A percentile compares a stretch with the other conserved stretches of the same genome.
Evolutionary conservation across 108 stramenopile species (phyloP).

Genomic region (Craspedostauros australis): DNA sequence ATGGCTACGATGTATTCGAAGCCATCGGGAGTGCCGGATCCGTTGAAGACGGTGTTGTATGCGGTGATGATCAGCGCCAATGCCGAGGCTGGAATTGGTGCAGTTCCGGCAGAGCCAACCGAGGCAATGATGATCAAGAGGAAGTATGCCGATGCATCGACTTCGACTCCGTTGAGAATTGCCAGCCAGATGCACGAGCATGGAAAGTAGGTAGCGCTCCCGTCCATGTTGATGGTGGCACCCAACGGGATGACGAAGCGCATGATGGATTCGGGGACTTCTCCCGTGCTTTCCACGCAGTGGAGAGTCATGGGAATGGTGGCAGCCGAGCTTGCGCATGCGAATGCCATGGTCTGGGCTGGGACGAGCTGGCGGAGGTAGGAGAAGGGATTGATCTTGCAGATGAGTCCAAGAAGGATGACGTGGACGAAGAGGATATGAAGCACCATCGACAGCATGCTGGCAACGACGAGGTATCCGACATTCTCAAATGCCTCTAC

Average conservation of each 20-base stretch:
- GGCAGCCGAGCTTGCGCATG: slow-evolving; percentile 30
- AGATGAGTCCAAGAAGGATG: slow-evolving; percentile 13
- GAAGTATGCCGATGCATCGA: slow-evolving; percentile 12
- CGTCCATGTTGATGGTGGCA: slow-evolving; percentile 39
- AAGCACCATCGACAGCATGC: slow-evolving; percentile 5
- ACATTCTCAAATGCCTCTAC: slow-evolving; percentile 8
- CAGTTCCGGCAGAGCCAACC: slow-evolving; percentile 29
- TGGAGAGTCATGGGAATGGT: slow-evolving; percentile 26
- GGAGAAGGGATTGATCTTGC: slow-evolving; percentile 13
- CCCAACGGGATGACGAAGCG: slow-evolving; percentile 30
- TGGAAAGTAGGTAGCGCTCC: slow-evolving; percentile 18
- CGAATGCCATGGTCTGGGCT: slow-evolving; percentile 21
- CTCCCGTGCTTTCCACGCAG: slow-evolving; percentile 16
- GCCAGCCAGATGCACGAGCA: slow-evolving; percentile 27
- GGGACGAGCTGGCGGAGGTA: slow-evolving; percentile 19
- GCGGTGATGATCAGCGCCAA: slow-evolving; percentile 14
- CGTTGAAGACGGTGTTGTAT: slow-evolving; percentile 18
- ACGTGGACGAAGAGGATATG: slow-evolving; percentile 17
- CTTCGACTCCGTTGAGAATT: slow-evolving; percentile 23
- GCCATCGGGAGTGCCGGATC: slow-evolving; percentile 14
- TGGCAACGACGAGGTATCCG: slow-evolving; percentile 18
- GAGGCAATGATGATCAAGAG: slow-evolving; percentile 17
- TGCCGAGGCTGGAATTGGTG: slow-evolving; percentile 16
- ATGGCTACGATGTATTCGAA: slow-evolving; percentile 19
- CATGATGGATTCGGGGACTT: slow-evolving; percentile 23